Evolutionary conservation across 108 stramenopile genomes (phyloP), one percentile per base, ranked within the genome.

Genomic region (Nitzschia inconspicua): DNA sequence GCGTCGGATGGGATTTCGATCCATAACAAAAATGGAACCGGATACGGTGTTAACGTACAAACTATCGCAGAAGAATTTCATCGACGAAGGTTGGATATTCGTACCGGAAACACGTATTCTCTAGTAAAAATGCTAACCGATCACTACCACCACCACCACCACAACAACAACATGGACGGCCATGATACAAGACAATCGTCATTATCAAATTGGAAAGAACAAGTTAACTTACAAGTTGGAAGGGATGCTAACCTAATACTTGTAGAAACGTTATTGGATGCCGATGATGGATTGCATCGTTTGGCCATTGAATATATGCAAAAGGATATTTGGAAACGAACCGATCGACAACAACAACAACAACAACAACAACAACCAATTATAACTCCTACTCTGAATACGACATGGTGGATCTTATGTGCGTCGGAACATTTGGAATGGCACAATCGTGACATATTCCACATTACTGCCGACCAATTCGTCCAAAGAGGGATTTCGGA

Each of bases 331-430:
- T 34, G 63, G 60, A 49, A 22, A 29, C 20, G 55, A 20, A 16
- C 10, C 28, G 7, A 4, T 10, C 4, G 1, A 4, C 1, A 22
- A 31, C 4, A 26, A 57, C 5, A 25, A 46, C 2, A 36, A 4
- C 41, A 16, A 39, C 20, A 36, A 56, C 10, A n/a, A 37, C 61
- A 54, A 22, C 29, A 27, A 37, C n/a, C n/a, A n/a, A n/a, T n/a
- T n/a, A 40, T 10, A 35, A n/a, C 24, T 24, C 46, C 19, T 6
- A n/a, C n/a, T n/a, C n/a, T n/a, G n/a, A n/a, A n/a, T n/a, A n/a
- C n/a, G n/a, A n/a, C n/a, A n/a, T 85, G 77, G 77, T 50, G 70
- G 24, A 75, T 82, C 60, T 85, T 80, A 80, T 85, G 84, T 63
- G 56, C 73, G 9, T 44, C 23, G 19, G 14, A 23, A 3, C 63